A percentile compares a stretch with the other conserved stretches of the same genome.
These are phyloP conservation scores for Hypholoma sublateritium DNA, from an alignment of 768 basidiomycete species.

Conservation along the genomic window DNA sequence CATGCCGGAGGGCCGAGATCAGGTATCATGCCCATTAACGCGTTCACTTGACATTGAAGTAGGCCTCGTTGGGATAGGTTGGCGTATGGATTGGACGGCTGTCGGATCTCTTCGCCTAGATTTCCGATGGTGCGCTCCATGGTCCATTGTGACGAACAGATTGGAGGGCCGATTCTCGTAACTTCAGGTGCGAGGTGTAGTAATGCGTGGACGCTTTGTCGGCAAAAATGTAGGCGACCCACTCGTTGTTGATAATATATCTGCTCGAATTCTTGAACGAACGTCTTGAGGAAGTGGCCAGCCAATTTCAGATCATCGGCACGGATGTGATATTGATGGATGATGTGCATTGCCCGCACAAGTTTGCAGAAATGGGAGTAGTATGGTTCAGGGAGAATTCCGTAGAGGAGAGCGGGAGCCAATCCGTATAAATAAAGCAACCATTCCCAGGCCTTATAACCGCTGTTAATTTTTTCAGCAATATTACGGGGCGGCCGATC, in stretches of 20 bases:
- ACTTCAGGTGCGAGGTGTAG: constrained; percentile 26
- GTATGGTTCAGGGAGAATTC: constrained; percentile 18
- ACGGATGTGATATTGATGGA: constrained; percentile 22
- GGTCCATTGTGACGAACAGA: constrained; percentile 21
- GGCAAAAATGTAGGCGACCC: constrained; percentile 33
- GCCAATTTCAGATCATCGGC: no score
- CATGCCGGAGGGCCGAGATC: constrained; percentile 7
- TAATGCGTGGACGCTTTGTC: constrained; percentile 29
- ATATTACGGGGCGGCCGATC: constrained; percentile 39
- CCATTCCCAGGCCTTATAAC: constrained; percentile 29
- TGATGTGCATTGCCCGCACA: constrained; percentile 21
- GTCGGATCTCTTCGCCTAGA: constrained; percentile 25
- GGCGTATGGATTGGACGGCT: constrained; percentile 25
- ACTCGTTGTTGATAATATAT: constrained; percentile 30
- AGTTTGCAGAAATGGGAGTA: constrained; percentile 21
- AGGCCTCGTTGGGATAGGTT: constrained; percentile 25
- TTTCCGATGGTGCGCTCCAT: constrained; percentile 29
- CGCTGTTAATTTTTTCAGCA: constrained; percentile 17
- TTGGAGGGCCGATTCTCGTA: constrained; percentile 19
- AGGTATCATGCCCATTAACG: constrained; percentile 7
- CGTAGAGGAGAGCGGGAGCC: constrained; percentile 23
- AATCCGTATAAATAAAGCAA: constrained; percentile 26
- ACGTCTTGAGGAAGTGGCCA: constrained; percentile 16
- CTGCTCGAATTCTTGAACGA: constrained; percentile 28
- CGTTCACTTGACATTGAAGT: constrained; percentile 18